Percentiles rank a stretch among this genome's conserved stretches.
phyloP scores from a whole-genome alignment of 169 alveolate genomes.

The Plasmodium adleri region DNA sequence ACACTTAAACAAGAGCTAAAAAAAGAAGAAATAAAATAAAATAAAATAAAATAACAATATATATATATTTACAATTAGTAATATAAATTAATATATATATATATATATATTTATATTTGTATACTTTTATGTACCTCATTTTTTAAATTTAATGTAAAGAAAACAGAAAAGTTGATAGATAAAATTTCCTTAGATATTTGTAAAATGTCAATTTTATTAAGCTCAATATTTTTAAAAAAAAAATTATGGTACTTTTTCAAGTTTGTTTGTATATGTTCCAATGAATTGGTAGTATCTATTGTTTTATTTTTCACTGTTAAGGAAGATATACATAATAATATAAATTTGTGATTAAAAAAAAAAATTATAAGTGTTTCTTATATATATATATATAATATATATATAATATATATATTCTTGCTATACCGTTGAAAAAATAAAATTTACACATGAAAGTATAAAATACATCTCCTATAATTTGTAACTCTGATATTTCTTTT shows the following conservation, averaged over 20 bases:
- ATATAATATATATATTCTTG: neutral
- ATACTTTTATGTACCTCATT: slow-evolving; percentile 16
- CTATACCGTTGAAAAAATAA: slow-evolving; percentile 44
- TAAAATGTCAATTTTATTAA: slow-evolving; percentile 52
- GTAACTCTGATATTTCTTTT: slow-evolving; percentile 21
- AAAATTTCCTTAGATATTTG: slow-evolving; percentile 66
- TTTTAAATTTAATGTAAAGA: slow-evolving; percentile 42
- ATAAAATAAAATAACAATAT: no score
- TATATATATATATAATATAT: neutral
- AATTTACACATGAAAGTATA: slow-evolving; percentile 27
- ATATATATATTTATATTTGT: neutral
- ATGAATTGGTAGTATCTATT: neutral
- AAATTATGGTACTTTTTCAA: slow-evolving; percentile 26
- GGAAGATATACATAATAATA: neutral
- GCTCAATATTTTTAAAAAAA: slow-evolving; percentile 26
- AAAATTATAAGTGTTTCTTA: neutral
- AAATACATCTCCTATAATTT: slow-evolving; percentile 40
- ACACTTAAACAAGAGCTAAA: slow-evolving; percentile 47
- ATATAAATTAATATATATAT: neutral
- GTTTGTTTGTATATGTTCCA: slow-evolving; percentile 3
- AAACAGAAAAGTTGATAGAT: slow-evolving; percentile 42
- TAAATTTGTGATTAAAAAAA: neutral
- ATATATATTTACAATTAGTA: neutral
- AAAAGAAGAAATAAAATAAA: no score
- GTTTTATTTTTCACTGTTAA: slow-evolving; percentile 13